phyloP scores from a whole-genome alignment of 1,139 yeast genomes.

The Debaryomycetaceae sp. region DNA sequence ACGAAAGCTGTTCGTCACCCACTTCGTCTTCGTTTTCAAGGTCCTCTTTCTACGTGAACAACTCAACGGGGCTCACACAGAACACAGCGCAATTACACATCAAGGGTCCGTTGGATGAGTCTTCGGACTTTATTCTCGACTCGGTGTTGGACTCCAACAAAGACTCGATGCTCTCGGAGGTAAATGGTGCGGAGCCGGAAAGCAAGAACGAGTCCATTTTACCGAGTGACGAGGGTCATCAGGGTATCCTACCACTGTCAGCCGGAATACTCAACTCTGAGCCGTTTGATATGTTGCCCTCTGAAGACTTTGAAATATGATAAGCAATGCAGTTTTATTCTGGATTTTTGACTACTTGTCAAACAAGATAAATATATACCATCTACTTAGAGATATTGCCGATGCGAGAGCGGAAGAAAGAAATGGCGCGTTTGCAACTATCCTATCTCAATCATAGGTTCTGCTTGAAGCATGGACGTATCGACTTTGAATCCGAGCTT shows the following conservation, averaged over 20 bases:
- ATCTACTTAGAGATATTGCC: not conserved
- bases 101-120: not conserved
- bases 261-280: conserved; percentile 4
- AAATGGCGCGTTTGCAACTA: not conserved
- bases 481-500: conserved; percentile 40
- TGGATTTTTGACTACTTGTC: not conserved
- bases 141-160: not conserved
- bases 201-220: not conserved
- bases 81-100: conserved; percentile 1
- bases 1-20: not conserved
- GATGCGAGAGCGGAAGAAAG: not conserved
- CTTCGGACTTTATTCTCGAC: not conserved
- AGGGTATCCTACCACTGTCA: not conserved
- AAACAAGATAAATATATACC: not conserved
- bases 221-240: conserved; percentile 1
- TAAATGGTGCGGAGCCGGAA: not conserved
- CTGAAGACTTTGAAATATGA: conserved; percentile 1
- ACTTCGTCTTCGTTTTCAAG: not conserved
- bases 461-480: conserved; percentile 24
- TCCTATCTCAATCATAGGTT: conserved; percentile 21
- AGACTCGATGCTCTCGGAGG: not conserved
- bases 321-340: not conserved
- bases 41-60: not conserved
- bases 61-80: conserved; percentile 4
- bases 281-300: conserved; percentile 5